phyloP scores from a whole-genome alignment of 169 alveolate genomes.

The Miamiensis avidus region DNA sequence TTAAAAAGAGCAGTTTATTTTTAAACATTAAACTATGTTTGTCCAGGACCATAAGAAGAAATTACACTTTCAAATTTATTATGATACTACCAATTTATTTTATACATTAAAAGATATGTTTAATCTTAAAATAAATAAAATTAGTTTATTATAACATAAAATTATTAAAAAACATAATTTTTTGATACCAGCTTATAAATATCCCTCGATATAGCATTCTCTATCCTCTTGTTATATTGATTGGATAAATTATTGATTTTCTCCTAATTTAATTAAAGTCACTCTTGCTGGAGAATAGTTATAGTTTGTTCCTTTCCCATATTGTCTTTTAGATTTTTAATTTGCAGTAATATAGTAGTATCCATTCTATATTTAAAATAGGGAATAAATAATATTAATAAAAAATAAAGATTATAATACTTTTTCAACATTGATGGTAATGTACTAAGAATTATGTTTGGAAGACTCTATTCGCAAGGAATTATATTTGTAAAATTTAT shows the following conservation, averaged over 20 bases:
- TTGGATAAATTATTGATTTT: constrained; percentile 26
- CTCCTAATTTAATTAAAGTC: neutral
- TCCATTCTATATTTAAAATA: neutral
- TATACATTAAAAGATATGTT: neutral
- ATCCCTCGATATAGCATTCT: constrained; percentile 27
- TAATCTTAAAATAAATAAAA: neutral
- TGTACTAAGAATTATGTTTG: constrained; percentile 15
- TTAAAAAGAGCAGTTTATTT: constrained; percentile 3
- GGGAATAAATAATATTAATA: neutral
- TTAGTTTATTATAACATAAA: too few relatives aligned
- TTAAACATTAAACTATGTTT: neutral
- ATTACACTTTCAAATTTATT: neutral
- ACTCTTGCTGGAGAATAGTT: neutral
- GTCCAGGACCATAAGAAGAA: constrained; percentile 29
- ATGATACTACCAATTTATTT: constrained; percentile 14
- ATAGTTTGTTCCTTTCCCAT: neutral
- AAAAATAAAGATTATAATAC: constrained; percentile 20
- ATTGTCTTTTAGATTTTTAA: neutral
- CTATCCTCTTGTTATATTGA: constrained; percentile 34
- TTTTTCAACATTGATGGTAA: constrained; percentile 18
- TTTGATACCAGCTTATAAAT: neutral
- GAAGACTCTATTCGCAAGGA: constrained; percentile 8
- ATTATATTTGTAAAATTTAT: constrained; percentile 23
- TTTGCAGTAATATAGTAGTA: constrained; percentile 13
- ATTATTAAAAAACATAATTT: too few relatives aligned